Percentiles rank a stretch among this genome's conserved stretches.
phyloP scores from a whole-genome alignment of 768 basidiomycete genomes.

The Tricholoma saponaceum region DNA sequence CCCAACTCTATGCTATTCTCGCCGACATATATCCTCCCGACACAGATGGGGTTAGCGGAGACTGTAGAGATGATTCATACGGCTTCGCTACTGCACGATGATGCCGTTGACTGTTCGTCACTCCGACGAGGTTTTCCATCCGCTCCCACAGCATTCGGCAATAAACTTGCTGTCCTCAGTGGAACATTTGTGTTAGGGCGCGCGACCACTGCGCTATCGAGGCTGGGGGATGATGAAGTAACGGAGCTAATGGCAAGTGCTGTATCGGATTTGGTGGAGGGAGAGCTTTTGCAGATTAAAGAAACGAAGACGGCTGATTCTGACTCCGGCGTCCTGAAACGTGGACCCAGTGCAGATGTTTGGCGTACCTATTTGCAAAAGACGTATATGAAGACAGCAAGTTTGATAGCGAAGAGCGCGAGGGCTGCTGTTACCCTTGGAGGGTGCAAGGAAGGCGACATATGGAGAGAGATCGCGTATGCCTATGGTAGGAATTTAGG shows the following conservation, averaged over 20 bases:
- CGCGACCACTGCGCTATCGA: conserved; percentile 72
- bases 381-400: conserved; percentile 92
- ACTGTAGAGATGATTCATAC: conserved; percentile 99
- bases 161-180: conserved; percentile 82
- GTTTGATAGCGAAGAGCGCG: conserved; percentile 87
- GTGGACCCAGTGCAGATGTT: conserved; percentile 30
- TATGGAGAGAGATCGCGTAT: conserved; percentile 94
- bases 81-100: conserved; percentile 83
- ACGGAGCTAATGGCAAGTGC: conserved; percentile 85
- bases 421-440: conserved; percentile 86
- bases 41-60: conserved; percentile 82
- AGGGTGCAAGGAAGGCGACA: conserved; percentile 76
- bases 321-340: no score
- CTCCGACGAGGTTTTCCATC: conserved; percentile 77
- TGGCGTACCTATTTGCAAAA: conserved; percentile 88
- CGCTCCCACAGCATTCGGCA: conserved; percentile 82
- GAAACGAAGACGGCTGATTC: conserved; percentile 34
- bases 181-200: conserved; percentile 91
- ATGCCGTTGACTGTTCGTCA: conserved; percentile 83
- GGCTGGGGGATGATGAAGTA: conserved; percentile 78
- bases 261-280: conserved; percentile 89
- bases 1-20: conserved; percentile 14
- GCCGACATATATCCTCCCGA: conserved; percentile 55
- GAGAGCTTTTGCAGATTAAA: conserved; percentile 84
- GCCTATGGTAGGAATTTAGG: conserved; percentile 92